Evolutionary conservation across 1,284 basidiomycete species (phyloP), one percentile per base, ranked within the genome.

Genomic region (Sporisorium graminicola): DNA sequence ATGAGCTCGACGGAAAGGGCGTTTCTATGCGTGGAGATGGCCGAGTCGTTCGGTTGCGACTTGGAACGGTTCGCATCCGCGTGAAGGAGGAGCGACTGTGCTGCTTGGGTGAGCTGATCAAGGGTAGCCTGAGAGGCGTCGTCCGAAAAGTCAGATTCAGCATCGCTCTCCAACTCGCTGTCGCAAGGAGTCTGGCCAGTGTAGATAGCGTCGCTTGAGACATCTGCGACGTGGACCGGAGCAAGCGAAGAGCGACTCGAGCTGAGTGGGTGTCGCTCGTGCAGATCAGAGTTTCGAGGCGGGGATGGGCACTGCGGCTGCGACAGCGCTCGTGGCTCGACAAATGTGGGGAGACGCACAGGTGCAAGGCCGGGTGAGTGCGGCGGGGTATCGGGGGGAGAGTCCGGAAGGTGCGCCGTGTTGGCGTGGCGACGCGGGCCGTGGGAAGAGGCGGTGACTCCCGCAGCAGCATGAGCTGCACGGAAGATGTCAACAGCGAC

Each of bases 311-410:
- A 60, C 43, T 60, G 60, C 50, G 22, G 29, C 27, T 66, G 66
- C 14, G 66, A 46, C 4, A 58, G 26, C 6, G 40, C 29, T 31
- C 50, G 59, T 42, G 51, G 27, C 24, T 66, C 64, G 52, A 56
- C 22, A 6, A 72, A 42, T 2, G 64, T 12, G 1, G 65, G 55
- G 13, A 68, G 20, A 10, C 50, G 69, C 12, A 59, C 44, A 29
- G 74, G 69, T 29, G 9, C 49, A 9, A 75, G 43, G 53, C 65
- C 56, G 26, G 74, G 74, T 42, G 70, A 77, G 20, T 73, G 74
- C 35, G 75, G 75, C 64, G 75, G 75, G 58, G 75, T 77, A 65
- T 74, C 72, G 56, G 75, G 75, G 9, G 75, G 75, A 56, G 71
- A 74, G 51, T 77, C 75, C 44, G 75, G 75, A n/a, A 77, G 64